Evolutionary conservation across 805 yeast species (phyloP), one percentile per base, ranked within the genome.

Genomic region (Candida boleticola): DNA sequence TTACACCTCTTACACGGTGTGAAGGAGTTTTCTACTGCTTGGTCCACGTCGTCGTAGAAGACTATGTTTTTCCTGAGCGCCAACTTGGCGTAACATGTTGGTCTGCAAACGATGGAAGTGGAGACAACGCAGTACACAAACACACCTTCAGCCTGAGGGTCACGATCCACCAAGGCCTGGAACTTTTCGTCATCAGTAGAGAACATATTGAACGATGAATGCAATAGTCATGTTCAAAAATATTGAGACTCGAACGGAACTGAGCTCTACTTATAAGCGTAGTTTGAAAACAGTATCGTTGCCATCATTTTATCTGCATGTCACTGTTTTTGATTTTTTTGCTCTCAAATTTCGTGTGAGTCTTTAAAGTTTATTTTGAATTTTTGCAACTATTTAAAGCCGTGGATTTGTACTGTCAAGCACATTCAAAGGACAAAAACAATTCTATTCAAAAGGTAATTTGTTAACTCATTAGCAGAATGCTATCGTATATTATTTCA

Each of bases 401-500:
- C n/a, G n/a, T n/a, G n/a, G n/a, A n/a, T n/a, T n/a, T n/a, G n/a
- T n/a, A n/a, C n/a, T n/a, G n/a, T n/a, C n/a, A n/a, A n/a, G n/a
- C n/a, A n/a, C n/a, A n/a, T n/a, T n/a, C n/a, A n/a, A n/a, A n/a
- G n/a, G n/a, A n/a, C n/a, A n/a, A n/a, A n/a, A n/a, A n/a, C n/a
- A n/a, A n/a, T n/a, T n/a, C n/a, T n/a, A n/a, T n/a, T n/a, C n/a
- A n/a, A n/a, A n/a, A n/a, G n/a, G n/a, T n/a, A n/a, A n/a, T n/a
- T n/a, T n/a, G n/a, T n/a, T n/a, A n/a, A n/a, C n/a, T n/a, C n/a
- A n/a, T n/a, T n/a, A n/a, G n/a, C n/a, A n/a, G n/a, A n/a, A 38
- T 38, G 41, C 19, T 54, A 29, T 50, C 42, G 38, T 54, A 54
- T 33, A 34, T 51, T 1, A 30, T 46, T 2, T 34, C 53, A 4